Conservation (phyloP, 2,329 filamentous ascomycete species). For the Hortaea werneckii region DNA sequence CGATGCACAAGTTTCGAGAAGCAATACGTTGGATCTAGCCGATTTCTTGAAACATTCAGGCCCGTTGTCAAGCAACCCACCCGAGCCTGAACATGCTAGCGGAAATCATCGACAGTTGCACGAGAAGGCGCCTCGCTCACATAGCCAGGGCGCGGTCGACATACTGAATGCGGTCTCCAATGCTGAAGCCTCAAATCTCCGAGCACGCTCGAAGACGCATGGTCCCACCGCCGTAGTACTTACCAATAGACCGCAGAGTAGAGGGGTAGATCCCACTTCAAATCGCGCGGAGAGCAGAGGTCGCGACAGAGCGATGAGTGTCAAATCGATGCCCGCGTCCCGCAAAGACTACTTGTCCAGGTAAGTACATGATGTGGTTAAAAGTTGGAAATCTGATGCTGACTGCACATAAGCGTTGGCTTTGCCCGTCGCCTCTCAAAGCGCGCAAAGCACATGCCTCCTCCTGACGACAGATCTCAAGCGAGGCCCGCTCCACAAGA, state of each 20-base stretch:
- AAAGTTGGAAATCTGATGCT: neutral
- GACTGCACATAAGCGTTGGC: conserved; percentile 7
- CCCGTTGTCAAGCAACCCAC: conserved; percentile 17
- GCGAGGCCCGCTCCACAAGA: neutral
- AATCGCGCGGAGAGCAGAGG: conserved; percentile 4
- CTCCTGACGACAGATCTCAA: neutral
- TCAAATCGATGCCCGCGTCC: conserved; percentile 1
- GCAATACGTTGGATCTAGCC: conserved; percentile 13
- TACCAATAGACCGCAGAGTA: neutral
- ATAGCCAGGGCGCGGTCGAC: conserved; percentile 2
- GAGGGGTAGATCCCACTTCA: neutral
- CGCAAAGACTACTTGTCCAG: conserved; percentile 8
- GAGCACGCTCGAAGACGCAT: neutral
- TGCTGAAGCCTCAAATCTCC: neutral
- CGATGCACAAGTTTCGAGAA: conserved; percentile 2
- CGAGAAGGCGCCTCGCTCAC: neutral
- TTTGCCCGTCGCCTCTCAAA: conserved; percentile 21
- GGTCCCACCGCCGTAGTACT: neutral
- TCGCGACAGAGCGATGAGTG: conserved; percentile 2
- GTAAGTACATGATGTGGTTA: conserved; percentile 1
- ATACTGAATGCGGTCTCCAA: neutral
- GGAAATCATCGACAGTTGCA: neutral
- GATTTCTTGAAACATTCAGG: conserved; percentile 14
- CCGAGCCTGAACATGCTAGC: conserved; percentile 4
- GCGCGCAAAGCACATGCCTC: conserved; percentile 15